Conservation (phyloP, 2,329 filamentous ascomycete species). For the Fusarium mexicanum region DNA sequence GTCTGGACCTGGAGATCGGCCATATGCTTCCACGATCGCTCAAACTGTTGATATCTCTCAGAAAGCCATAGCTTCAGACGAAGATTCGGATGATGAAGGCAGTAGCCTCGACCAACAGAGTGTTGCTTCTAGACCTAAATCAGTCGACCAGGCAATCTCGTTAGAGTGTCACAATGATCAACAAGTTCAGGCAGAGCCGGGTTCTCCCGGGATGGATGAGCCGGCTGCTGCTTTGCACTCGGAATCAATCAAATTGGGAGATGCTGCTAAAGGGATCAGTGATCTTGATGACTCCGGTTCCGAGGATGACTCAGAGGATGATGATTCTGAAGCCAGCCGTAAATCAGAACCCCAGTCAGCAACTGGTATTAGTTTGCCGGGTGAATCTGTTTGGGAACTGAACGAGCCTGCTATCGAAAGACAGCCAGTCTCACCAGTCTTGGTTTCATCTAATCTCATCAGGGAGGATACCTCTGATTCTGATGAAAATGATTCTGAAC, state of each 20-base stretch:
- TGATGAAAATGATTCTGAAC: not conserved
- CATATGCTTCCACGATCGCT: not conserved
- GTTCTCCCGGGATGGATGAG: not conserved
- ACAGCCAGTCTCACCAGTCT: not conserved
- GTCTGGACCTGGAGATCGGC: not conserved
- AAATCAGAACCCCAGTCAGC: not conserved
- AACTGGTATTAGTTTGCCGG: not conserved
- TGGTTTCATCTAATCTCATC: not conserved
- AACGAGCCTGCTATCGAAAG: not conserved
- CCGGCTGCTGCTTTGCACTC: not conserved
- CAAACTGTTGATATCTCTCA: not conserved
- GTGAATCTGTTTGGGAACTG: not conserved
- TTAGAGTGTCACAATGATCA: not conserved
- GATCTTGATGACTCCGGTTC: not conserved
- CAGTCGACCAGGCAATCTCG: not conserved
- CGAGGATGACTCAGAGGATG: conserved; percentile 10
- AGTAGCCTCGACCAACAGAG: not conserved
- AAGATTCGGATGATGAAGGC: not conserved
- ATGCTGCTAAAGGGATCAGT: not conserved
- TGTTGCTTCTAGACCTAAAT: not conserved
- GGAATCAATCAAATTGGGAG: not conserved
- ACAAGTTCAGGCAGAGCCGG: not conserved
- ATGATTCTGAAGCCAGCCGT: not conserved
- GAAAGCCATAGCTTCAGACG: not conserved
- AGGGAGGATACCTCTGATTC: not conserved